Evolutionary conservation across 768 basidiomycete genomes (phyloP), one percentile per base, ranked within the genome.

Genomic region (Leccinum longicurvipes): DNA sequence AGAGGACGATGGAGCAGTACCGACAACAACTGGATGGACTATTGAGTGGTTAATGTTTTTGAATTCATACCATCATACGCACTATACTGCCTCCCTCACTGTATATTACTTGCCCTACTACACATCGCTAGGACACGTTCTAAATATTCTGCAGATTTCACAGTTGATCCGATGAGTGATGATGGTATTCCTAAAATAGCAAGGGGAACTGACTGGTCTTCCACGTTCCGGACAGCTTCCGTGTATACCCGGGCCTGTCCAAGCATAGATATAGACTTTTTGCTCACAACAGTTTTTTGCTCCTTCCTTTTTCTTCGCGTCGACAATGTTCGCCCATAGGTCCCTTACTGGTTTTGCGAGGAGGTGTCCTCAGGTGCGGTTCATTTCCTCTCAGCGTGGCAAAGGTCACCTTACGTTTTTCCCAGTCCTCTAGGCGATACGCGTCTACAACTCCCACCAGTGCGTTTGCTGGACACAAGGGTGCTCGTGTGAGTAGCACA

Each of bases 401-500:
- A 31, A n/a, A 29, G 52, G 6, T 36, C 47, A 44, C 56, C 62
- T 63, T 42, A 63, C 54, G 42, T 64, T 55, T 51, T 56, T 48
- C 55, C 41, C 56, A 88, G 86, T 61, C 77, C 53, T 68, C 78
- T 64, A 79, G 89, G 66, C 72, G 74, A 53, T 91, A 87, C 68
- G 89, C 91, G 61, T 74, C 80, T 46, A 77, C 82, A 32, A 73
- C 90, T 50, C 89, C 95, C 28, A 93, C 94, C 49, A 91, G 92
- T 68, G 85, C 87, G 58, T 97, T 93, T 76, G 84, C 89, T 74
- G 91, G 91, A 54, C 83, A 91, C 79, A 96, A 95, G 79, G 86
- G 84, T 64, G 78, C 82, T 70, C 87, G 89, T 73, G 94, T 95
- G 69, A 72, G 91, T 74, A 56, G 28, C 49, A 24, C 44, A 51